Percentiles rank a stretch among this genome's conserved stretches.
Evolutionary conservation across 2,329 filamentous ascomycete species (phyloP).

Genomic region (Polychaeton citri): DNA sequence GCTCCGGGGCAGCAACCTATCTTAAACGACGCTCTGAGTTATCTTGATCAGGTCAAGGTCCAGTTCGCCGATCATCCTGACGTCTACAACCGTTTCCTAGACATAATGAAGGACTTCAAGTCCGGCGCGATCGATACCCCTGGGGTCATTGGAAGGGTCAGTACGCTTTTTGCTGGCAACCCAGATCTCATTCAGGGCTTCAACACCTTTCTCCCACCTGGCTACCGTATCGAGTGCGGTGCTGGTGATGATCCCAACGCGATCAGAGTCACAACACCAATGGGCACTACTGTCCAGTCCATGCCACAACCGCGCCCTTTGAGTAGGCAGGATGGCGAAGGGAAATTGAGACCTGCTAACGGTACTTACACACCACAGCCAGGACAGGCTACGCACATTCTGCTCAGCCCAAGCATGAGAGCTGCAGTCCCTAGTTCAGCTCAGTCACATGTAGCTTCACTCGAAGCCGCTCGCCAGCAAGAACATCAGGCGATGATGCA

Average conservation of each 20-base stretch:
- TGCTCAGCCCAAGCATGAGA: slow-evolving; percentile 31
- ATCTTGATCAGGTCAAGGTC: slow-evolving; percentile 95
- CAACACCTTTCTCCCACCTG: slow-evolving; percentile 89
- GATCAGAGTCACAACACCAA: slow-evolving; percentile 91
- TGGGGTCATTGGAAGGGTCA: slow-evolving; percentile 92
- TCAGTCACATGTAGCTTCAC: slow-evolving; percentile 2
- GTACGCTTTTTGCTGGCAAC: slow-evolving; percentile 87
- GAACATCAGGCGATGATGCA: slow-evolving; percentile 29
- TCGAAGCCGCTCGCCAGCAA: slow-evolving; percentile 15
- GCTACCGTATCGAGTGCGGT: slow-evolving; percentile 93
- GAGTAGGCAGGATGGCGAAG: slow-evolving; percentile 13
- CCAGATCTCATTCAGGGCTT: slow-evolving; percentile 84
- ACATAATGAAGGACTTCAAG: slow-evolving; percentile 99
- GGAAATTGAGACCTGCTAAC: slow-evolving; percentile 15
- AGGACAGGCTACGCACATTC: slow-evolving; percentile 23
- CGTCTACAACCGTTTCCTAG: slow-evolving; percentile 91
- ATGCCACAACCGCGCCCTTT: slow-evolving; percentile 47
- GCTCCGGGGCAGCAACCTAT: slow-evolving; percentile 76
- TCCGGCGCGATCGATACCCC: slow-evolving; percentile 96
- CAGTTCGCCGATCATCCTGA: slow-evolving; percentile 95
- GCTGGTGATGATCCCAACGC: slow-evolving; percentile 88
- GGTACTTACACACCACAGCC: slow-evolving; percentile 28
- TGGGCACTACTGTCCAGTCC: slow-evolving; percentile 89
- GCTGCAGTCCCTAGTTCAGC: slow-evolving; percentile 19
- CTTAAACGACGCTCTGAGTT: slow-evolving; percentile 77